Evolutionary conservation across 2,329 filamentous ascomycete species (phyloP), one percentile per base, ranked within the genome.

Genomic region (Fusarium sp.): DNA sequence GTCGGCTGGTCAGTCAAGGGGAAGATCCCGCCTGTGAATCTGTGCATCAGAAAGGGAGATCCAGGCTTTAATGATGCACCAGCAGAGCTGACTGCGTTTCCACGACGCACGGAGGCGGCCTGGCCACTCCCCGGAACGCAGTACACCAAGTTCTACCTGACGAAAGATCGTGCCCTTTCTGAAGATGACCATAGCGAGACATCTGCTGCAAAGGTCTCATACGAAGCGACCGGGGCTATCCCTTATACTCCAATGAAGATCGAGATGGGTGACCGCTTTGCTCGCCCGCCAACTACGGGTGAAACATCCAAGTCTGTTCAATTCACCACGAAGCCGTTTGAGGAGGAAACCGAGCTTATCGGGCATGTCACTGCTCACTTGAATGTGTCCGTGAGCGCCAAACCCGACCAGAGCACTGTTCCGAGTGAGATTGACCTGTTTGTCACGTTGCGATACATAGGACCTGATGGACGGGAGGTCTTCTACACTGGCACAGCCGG

Each of bases 71-170:
- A 93, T 76, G 82, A 93, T 61, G 83, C 91, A n/a, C 0, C 83
- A 85, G 66, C 85, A 83, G 4, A 91, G 93, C n/a, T n/a, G 75
- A 86, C 84, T 71, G 76, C 76, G 0, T 93, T 87, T 71, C 68
- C 80, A 2, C 83, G 87, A 27, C 83, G 91, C 5, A 82, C 82
- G 4, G 91, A 92, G 77, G 81, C 78, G 7, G 88, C 88, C 57
- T 93, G 91, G 91, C 91, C 91, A 0, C 88, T 93, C 56, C 84
- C 89, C 3, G 80, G 89, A 32, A 93, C 91, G 2, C 76, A 86
- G 61, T 93, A 92, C 76, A 90, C 85, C 0, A 86, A 85, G 15
- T 91, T 85, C 78, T 88, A 87, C 75, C 84, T 93, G n/a, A 87
- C 85, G 4, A 15, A 69, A 6, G 73, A 67, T 23, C 66, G 75